Percentiles rank a stretch among this genome's conserved stretches.
phyloP scores from a whole-genome alignment of 495 filamentous ascomycete species.

The Tetracladium setigerum region DNA sequence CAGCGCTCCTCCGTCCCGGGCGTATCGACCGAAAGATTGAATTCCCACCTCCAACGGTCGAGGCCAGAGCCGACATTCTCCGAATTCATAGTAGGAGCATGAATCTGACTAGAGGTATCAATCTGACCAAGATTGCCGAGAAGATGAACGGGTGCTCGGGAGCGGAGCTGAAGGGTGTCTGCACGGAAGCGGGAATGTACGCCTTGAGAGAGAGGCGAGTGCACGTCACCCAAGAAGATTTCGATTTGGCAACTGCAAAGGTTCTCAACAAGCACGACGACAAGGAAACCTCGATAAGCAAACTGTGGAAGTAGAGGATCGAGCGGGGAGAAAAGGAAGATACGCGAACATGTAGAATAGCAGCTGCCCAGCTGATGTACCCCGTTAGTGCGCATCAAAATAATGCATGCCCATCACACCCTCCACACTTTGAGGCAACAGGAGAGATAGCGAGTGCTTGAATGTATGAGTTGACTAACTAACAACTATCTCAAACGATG shows the following conservation, averaged over 20 bases:
- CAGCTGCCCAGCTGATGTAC: neutral
- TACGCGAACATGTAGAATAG: slow-evolving; percentile 12
- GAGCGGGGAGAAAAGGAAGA: neutral
- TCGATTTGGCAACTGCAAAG: slow-evolving; percentile 97
- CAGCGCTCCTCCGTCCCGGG: slow-evolving; percentile 85
- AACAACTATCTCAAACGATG: no score
- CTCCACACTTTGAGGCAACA: no score
- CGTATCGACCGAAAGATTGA: slow-evolving; percentile 99
- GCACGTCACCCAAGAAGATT: slow-evolving; percentile 98
- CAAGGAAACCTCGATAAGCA: slow-evolving; percentile 84
- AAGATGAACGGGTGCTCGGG: slow-evolving; percentile 99
- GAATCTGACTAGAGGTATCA: slow-evolving; percentile 97
- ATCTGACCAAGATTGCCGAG: slow-evolving; percentile 96
- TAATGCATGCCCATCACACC: no score
- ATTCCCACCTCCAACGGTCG: slow-evolving; percentile 94
- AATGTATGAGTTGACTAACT: no score
- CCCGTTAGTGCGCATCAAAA: no score
- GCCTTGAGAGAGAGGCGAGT: slow-evolving; percentile 90
- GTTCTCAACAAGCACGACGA: slow-evolving; percentile 99
- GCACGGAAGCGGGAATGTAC: slow-evolving; percentile 97
- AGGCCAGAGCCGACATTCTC: slow-evolving; percentile 95
- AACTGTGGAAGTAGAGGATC: slow-evolving; percentile 76
- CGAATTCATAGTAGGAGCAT: slow-evolving; percentile 95
- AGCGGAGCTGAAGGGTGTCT: slow-evolving; percentile 94
- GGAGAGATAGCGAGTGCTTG: no score